These are phyloP conservation scores for Syncephalastrum sp. DNA, from an alignment of 371 early-diverging fungal species.

Conservation along the genomic window DNA sequence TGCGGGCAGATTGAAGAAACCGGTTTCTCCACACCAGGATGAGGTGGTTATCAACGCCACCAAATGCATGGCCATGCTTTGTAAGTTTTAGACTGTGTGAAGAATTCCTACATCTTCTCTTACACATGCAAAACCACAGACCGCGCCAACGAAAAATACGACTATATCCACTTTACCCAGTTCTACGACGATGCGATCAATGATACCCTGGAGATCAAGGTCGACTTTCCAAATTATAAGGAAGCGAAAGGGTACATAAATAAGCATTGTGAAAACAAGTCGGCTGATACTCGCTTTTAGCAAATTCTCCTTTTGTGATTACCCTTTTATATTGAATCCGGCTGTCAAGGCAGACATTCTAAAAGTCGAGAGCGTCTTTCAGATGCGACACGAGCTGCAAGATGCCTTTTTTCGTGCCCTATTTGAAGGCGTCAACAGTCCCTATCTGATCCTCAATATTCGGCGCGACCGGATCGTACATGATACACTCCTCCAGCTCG, in stretches of 20 bases:
- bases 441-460: slow-evolving; percentile 84
- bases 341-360: slow-evolving; percentile 81
- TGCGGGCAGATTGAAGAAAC: slow-evolving; percentile 3
- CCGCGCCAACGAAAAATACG: slow-evolving; percentile 45
- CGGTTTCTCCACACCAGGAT: slow-evolving; percentile 37
- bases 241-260: slow-evolving; percentile 56
- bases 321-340: slow-evolving; percentile 77
- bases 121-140: slow-evolving; percentile 18
- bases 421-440: slow-evolving; percentile 83
- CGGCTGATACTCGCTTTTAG: background rate
- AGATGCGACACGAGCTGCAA: slow-evolving; percentile 71
- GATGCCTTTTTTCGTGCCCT: slow-evolving; percentile 86
- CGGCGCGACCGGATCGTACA: slow-evolving; percentile 75
- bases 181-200: slow-evolving; percentile 81
- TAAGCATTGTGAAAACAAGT: no score
- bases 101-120: background rate
- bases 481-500: slow-evolving; percentile 77
- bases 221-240: slow-evolving; percentile 79
- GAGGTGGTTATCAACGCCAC: slow-evolving; percentile 41
- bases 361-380: slow-evolving; percentile 76
- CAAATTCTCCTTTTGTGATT: slow-evolving; percentile 76
- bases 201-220: slow-evolving; percentile 76
- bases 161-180: slow-evolving; percentile 46
- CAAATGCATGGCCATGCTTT: slow-evolving; percentile 42
- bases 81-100: slow-evolving; percentile 20